A percentile compares a stretch with the other conserved stretches of the same genome.
phyloP scores from a whole-genome alignment of 2,329 filamentous ascomycete species.

The Pseudocercospora eumusae region DNA sequence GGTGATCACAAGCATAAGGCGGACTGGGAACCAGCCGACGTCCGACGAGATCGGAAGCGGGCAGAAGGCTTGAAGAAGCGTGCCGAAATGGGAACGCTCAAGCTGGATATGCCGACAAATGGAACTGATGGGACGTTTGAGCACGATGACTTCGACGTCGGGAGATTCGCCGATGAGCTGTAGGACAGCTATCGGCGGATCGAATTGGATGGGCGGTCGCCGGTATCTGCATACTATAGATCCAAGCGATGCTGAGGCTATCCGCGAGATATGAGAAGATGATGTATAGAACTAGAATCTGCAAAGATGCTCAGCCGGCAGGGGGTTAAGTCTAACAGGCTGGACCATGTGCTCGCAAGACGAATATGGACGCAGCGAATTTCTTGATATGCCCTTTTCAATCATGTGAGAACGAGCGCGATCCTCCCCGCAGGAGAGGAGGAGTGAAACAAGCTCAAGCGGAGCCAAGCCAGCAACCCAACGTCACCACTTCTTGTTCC shows the following conservation, averaged over 20 bases:
- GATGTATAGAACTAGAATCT: neutral
- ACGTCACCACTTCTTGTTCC: conserved; percentile 1
- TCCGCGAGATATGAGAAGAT: neutral
- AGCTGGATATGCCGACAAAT: conserved; percentile 2
- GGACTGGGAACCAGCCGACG: conserved; percentile 45
- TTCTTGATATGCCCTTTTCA: neutral
- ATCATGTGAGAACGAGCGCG: neutral
- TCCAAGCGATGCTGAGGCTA: neutral
- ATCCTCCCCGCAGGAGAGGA: neutral
- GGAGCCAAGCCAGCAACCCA: neutral
- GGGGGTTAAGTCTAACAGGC: neutral
- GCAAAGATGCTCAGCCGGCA: neutral
- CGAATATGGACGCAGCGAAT: no score
- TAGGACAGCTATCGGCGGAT: neutral
- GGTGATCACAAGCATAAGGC: conserved; percentile 34
- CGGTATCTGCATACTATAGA: neutral
- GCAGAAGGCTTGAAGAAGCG: conserved; percentile 51
- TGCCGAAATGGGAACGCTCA: conserved; percentile 16
- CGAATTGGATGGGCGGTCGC: neutral
- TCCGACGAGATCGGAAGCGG: conserved; percentile 44
- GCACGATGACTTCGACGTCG: conserved; percentile 10
- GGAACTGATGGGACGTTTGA: neutral
- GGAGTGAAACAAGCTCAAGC: neutral
- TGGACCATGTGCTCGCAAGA: neutral
- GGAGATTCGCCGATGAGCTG: conserved; percentile 7